Conservation (phyloP, 805 yeast genomes). For the Priceomyces fermenticarens region DNA sequence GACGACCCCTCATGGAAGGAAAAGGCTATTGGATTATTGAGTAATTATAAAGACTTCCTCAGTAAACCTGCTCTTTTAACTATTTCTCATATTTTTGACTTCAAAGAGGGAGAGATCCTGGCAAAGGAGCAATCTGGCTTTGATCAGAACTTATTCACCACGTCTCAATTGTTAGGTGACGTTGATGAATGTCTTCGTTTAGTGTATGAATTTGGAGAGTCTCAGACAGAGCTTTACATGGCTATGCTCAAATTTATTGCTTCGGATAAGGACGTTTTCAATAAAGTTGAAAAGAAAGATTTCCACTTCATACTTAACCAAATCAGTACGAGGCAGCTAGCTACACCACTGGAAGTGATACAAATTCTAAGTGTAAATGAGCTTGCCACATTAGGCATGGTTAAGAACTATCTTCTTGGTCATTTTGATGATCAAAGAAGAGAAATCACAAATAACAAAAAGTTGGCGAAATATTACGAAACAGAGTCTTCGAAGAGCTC, state of each 20-base stretch:
- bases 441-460: slow-evolving; percentile 67
- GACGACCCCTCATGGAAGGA: slow-evolving; percentile 53
- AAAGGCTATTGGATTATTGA: slow-evolving; percentile 58
- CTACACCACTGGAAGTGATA: slow-evolving; percentile 77
- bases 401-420: slow-evolving; percentile 65
- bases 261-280: slow-evolving; percentile 50
- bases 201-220: slow-evolving; percentile 56
- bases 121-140: slow-evolving; percentile 40
- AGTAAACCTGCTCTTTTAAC: slow-evolving; percentile 56
- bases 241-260: slow-evolving; percentile 63
- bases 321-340: slow-evolving; percentile 49
- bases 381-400: slow-evolving; percentile 65
- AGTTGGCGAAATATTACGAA: slow-evolving; percentile 65
- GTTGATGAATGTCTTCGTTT: slow-evolving; percentile 55
- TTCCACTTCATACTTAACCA: slow-evolving; percentile 49
- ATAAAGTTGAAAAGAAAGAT: slow-evolving; percentile 49
- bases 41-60: slow-evolving; percentile 45
- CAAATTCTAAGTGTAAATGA: slow-evolving; percentile 61
- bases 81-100: slow-evolving; percentile 55
- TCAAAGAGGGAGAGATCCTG: slow-evolving; percentile 46
- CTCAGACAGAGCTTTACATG: slow-evolving; percentile 63
- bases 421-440: slow-evolving; percentile 56
- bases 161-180: slow-evolving; percentile 58
- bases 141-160: slow-evolving; percentile 64
- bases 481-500: slow-evolving; percentile 59